Evolutionary conservation across 768 basidiomycete species (phyloP), one percentile per base, ranked within the genome.

Genomic region (Leccinum barrowsii): DNA sequence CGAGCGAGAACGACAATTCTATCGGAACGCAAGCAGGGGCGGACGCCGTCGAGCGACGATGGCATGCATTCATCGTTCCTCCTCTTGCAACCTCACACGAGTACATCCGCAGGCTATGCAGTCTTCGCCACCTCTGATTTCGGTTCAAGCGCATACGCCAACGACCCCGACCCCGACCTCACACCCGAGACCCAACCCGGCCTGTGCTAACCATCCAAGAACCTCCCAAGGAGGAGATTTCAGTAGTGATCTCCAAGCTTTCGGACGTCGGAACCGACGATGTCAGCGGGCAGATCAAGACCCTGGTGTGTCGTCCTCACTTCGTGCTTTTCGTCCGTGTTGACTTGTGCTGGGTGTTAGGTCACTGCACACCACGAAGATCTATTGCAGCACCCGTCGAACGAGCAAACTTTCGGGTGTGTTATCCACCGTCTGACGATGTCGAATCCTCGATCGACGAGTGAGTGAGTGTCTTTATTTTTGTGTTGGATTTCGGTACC

Each of bases 101-200:
- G 40, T n/a, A 40, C 40, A 17, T 17, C 15, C n/a, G n/a, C 28
- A 87, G 92, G 94, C 64, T 89, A 94, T 67, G 70, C 85, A 13
- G 81, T 87, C 49, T 97, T 97, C 68, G 79, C 90, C 28, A 79
- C 75, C 47, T 70, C 84, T 2, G 79, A 85, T 34, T 98, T 98
- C 71, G 89, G 96, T 70, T 80, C 92, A 15, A 89, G 91, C 67
- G 89, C 90, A 37, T 97, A 95, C 70, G 95, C 95, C 2, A 94
- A 94, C 71, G 86, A 95, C 69, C 82, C 85, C 80, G 55, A 75
- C 72, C 57, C 67, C 72, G 74, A 73, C 65, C 0, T 55, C 21
- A 7, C 70, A 28, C 55, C 65, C 26, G 57, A 73, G 65, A 48
- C 54, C 52, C 40, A 61, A 32, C 2, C 44, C 0, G 58, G 26